Evolutionary conservation across 768 basidiomycete genomes (phyloP), one percentile per base, ranked within the genome.

Genomic region (Chalciporus pseudorubinellus): DNA sequence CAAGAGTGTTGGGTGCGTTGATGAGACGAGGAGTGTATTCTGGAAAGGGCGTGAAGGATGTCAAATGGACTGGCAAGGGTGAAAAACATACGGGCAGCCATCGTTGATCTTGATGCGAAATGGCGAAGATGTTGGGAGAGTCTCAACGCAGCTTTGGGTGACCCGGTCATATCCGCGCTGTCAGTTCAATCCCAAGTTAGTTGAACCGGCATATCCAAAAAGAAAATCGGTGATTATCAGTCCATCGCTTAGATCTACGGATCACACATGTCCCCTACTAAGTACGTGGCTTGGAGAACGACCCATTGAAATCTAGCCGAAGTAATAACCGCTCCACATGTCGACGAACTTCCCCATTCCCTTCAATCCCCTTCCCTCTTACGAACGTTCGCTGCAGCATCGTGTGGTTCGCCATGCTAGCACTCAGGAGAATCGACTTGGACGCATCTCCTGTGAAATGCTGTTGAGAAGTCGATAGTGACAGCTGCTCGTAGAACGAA

Each of bases 1-100:
- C 95, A 61, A 98, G 84, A 51, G 95, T 98, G 80, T 98, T 89
- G 63, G 92, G 77, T 48, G 95, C 88, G 39, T 87, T 90, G 70
- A 94, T 78, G 75, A 87, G 77, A 68, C 92, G 88, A 46, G 87
- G 72, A 22, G 81, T 76, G 76, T 84, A 88, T 59, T 79, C 89
- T 89, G 67, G 14, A 49, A 34, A 13, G 24, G 41, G 12, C 46
- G 45, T 61, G 19, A 62, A 52, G 22, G 13, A 29, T 47, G 57
- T 2, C 20, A 28, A 2, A 2, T 11, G 16, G 5, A 7, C 24
- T 51, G 3, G 1, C 39, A 59, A 53, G 46, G 59, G 51, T 51
- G 45, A 36, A 52, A 21, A 43, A 46, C 50, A 14, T 40, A 58
- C 53, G 59, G 31, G 55, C 50, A 44, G 53, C 46, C 85, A 87